These are phyloP conservation scores for Phaeomoniella chlamydospora DNA, from an alignment of 2,329 filamentous ascomycete genomes.

Conservation along the genomic window DNA sequence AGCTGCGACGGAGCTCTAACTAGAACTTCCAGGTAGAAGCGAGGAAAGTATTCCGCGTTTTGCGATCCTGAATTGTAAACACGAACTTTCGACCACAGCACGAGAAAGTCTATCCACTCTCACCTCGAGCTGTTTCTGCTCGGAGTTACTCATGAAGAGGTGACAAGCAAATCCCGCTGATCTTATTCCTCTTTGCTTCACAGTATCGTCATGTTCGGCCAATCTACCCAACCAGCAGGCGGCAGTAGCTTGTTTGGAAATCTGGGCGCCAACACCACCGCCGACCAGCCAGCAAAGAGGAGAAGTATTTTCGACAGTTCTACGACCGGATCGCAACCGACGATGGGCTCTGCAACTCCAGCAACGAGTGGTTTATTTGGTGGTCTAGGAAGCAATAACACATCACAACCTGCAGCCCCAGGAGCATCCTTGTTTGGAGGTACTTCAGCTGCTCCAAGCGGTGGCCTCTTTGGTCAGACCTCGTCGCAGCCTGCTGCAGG, in stretches of 20 bases:
- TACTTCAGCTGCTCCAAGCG: conserved; percentile 3
- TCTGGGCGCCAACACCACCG: conserved; percentile 8
- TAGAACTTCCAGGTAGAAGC: neutral
- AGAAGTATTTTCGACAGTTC: neutral
- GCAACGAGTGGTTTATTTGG: neutral
- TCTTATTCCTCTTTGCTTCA: neutral
- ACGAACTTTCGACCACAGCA: too few species aligned
- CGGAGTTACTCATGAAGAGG: too few species aligned
- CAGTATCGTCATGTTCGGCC: conserved; percentile 6
- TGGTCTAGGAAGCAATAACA: neutral
- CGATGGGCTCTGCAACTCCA: neutral
- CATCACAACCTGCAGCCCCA: conserved; percentile 1
- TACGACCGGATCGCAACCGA: neutral
- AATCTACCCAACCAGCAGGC: conserved; percentile 2
- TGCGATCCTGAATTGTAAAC: neutral
- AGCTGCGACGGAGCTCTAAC: neutral
- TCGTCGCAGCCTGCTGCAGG: conserved; percentile 4
- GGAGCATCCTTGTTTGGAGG: conserved; percentile 2
- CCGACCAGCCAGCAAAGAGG: neutral
- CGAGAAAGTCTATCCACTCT: neutral
- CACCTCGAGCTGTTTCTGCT: neutral
- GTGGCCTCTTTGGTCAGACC: conserved; percentile 4
- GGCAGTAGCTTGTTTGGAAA: conserved; percentile 6
- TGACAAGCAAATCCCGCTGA: too few species aligned
- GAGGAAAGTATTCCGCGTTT: neutral